These are phyloP conservation scores for Neohortaea acidophila DNA, from an alignment of 495 filamentous ascomycete genomes.

Conservation along the genomic window DNA sequence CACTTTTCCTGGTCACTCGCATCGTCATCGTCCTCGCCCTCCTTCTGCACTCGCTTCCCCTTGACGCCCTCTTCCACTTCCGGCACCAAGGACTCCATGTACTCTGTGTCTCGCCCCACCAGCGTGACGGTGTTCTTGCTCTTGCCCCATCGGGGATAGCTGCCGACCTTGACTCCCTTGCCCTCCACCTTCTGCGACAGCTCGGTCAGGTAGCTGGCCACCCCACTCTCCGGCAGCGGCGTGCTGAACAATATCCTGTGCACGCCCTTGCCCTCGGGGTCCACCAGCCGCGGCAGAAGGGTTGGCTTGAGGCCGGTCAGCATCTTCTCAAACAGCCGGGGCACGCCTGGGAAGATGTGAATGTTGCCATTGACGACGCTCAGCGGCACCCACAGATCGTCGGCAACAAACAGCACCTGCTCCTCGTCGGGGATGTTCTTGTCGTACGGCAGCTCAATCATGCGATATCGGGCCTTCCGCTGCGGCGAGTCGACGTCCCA, in stretches of 20 bases:
- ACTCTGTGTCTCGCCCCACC: constrained; percentile 55
- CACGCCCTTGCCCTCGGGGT: constrained; percentile 68
- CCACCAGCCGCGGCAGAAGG: constrained; percentile 50
- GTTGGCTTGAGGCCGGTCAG: constrained; percentile 59
- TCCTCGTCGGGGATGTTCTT: constrained; percentile 50
- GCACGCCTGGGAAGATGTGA: constrained; percentile 84
- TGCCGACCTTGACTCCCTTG: constrained; percentile 82
- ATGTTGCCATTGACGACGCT: constrained; percentile 79
- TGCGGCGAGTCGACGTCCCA: constrained; percentile 71
- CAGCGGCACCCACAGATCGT: constrained; percentile 82
- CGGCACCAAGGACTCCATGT: constrained; percentile 42
- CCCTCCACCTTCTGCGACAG: constrained; percentile 54
- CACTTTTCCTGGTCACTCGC: constrained; percentile 17
- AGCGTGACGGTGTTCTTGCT: constrained; percentile 80
- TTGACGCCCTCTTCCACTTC: constrained; percentile 49
- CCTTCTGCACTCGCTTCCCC: constrained; percentile 38
- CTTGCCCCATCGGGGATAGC: constrained; percentile 87
- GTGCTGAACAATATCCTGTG: constrained; percentile 69
- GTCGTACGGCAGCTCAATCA: constrained; percentile 77
- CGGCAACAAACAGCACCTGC: constrained; percentile 55
- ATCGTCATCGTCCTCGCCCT: constrained; percentile 50
- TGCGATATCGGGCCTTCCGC: constrained; percentile 66
- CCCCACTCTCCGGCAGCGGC: constrained; percentile 66
- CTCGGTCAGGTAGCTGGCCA: constrained; percentile 68
- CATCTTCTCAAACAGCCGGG: constrained; percentile 62